These are phyloP conservation scores for Vaccinium macrocarpon DNA, from an alignment of 148 eudicot genomes.

Conservation along the genomic window DNA sequence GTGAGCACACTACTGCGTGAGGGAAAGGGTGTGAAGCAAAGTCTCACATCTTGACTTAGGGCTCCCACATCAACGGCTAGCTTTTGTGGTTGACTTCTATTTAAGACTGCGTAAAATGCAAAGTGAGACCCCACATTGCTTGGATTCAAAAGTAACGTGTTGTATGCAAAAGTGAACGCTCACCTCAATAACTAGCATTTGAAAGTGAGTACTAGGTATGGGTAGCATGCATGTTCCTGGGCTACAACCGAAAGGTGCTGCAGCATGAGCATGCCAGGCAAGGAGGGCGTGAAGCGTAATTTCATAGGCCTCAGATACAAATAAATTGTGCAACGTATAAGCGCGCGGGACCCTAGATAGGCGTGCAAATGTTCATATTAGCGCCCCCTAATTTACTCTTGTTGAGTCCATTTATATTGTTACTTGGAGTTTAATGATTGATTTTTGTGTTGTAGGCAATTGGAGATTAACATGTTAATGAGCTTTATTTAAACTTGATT, in stretches of 20 bases:
- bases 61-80: background rate
- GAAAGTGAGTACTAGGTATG: background rate
- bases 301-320: background rate
- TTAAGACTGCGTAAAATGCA: background rate
- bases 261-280: background rate
- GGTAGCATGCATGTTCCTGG: background rate
- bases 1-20: background rate
- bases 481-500: too few relatives aligned
- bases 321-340: background rate
- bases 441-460: too few relatives aligned
- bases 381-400: too few relatives aligned
- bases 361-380: too few relatives aligned
- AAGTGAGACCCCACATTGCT: background rate
- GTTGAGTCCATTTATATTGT: too few relatives aligned
- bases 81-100: background rate
- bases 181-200: background rate
- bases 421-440: too few relatives aligned
- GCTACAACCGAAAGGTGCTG: background rate
- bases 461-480: too few relatives aligned
- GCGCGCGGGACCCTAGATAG: background rate
- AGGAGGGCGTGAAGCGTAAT: background rate
- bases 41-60: background rate
- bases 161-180: background rate
- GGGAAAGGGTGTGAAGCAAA: background rate
- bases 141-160: background rate